Evolutionary conservation across 176 grass and related monocot genomes (phyloP), one percentile per base, ranked within the genome.

Genomic region (Cenchrus fungigraminus): DNA sequence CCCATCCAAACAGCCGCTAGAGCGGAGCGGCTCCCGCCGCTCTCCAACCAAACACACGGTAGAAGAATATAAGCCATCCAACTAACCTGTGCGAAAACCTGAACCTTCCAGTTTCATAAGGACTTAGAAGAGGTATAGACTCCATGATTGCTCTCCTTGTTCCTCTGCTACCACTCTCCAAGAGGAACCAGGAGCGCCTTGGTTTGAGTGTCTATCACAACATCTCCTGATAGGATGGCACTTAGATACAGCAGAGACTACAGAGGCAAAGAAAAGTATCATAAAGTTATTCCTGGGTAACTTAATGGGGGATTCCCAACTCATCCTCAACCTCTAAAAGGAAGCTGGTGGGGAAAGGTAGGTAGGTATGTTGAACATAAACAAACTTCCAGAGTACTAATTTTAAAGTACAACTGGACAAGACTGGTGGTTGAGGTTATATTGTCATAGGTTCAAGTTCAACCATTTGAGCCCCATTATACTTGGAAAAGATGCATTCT

Each of bases 1-100:
- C 25, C 25, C 25, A 25, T 25, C 25, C 25, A 25, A 25, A 25
- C 25, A 25, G 25, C 25, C 25, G 25, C 25, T 25, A 25, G 25
- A 25, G 25, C 25, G 25, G 25, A 25, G 25, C 25, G 25, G 25
- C 25, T 25, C 25, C 25, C 25, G 25, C 25, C 25, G 25, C 25
- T 25, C 25, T 25, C 25, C 25, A 25, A 25, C 25, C 25, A 25
- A 25, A 25, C 25, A 25, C 25, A 25, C 25, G 25, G 25, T 25
- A 25, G 64, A 2, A 13, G 65, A 42, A 59, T n/a, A 40, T 40
- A 46, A 3, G 20, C 70, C 71, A 32, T 72, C 31, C 60, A 77
- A 86, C 74, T 78, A 25, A 86, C 82, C 85, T 88, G 74, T 84
- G 79, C 37, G 79, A 88, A 65, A 92, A 81, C 53, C 72, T 70